Conservation (phyloP, 768 basidiomycete species). For the Mycena filopes region DNA sequence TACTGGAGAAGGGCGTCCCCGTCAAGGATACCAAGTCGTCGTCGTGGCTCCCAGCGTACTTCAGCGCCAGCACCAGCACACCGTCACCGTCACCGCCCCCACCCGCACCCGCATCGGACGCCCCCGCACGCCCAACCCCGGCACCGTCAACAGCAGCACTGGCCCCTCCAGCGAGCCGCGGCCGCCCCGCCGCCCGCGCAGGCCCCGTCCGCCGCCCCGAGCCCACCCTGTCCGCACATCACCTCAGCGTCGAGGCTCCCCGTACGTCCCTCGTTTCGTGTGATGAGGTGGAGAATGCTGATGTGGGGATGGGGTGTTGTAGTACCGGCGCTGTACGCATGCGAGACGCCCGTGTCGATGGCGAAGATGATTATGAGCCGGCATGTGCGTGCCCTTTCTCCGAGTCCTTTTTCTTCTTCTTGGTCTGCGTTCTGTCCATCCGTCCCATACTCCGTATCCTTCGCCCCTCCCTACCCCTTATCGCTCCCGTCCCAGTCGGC, state of each 20-base stretch:
- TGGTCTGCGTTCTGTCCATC: no score
- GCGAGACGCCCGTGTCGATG: constrained; percentile 25
- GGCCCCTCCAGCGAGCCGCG: background rate
- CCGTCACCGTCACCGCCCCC: no score
- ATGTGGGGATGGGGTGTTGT: background rate
- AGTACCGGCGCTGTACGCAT: constrained; percentile 20
- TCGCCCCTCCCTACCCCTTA: no score
- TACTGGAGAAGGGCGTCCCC: background rate
- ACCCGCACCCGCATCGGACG: background rate
- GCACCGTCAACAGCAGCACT: background rate
- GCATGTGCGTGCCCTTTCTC: constrained; percentile 9
- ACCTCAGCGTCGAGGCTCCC: constrained; percentile 1
- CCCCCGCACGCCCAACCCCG: background rate
- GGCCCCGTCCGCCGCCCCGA: constrained; percentile 6
- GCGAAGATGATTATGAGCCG: constrained; percentile 27
- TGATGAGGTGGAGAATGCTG: background rate
- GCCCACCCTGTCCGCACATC: background rate
- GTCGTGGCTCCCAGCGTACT: no score
- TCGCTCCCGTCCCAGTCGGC: no score
- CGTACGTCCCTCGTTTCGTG: background rate
- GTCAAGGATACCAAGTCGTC: no score
- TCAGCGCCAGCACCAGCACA: background rate
- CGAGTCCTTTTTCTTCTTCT: background rate
- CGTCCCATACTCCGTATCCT: no score
- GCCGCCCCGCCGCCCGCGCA: background rate